Evolutionary conservation across 2,329 filamentous ascomycete species (phyloP).

Genomic region (Alternaria sp.): DNA sequence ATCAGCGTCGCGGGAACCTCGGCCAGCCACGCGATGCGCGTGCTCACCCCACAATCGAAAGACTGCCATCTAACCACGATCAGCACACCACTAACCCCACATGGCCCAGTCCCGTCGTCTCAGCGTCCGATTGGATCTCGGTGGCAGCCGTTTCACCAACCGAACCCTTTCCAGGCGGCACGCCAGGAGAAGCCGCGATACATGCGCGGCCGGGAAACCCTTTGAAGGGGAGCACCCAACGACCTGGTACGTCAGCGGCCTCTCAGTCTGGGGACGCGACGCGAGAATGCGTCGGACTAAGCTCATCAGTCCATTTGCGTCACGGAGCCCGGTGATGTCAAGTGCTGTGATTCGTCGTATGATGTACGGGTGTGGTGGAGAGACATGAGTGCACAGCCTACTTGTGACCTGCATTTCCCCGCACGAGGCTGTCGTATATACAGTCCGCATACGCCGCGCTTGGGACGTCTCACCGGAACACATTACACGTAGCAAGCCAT

Average conservation of each 20-base stretch:
- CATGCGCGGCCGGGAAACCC: slow-evolving; percentile 43
- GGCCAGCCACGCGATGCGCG: slow-evolving; percentile 12
- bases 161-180: slow-evolving; percentile 18
- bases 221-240: slow-evolving; percentile 16
- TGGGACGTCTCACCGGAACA: slow-evolving; percentile 19
- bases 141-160: slow-evolving; percentile 25
- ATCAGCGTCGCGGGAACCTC: slow-evolving; percentile 11
- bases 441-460: slow-evolving; percentile 25
- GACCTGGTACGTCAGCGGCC: slow-evolving; percentile 28
- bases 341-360: slow-evolving; percentile 43
- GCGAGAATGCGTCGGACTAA: slow-evolving; percentile 39
- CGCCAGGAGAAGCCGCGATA: slow-evolving; percentile 18
- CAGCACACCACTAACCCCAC: slow-evolving; percentile 24
- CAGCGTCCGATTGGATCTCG: slow-evolving; percentile 18
- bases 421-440: slow-evolving; percentile 33
- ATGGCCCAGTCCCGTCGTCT: slow-evolving; percentile 12
- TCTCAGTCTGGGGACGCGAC: slow-evolving; percentile 19
- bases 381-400: slow-evolving; percentile 32
- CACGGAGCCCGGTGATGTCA: slow-evolving; percentile 15
- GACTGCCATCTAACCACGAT: slow-evolving; percentile 18
- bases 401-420: slow-evolving; percentile 36
- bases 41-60: slow-evolving; percentile 29
- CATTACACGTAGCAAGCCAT: slow-evolving; percentile 15
- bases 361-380: slow-evolving; percentile 34
- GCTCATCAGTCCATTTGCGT: slow-evolving; percentile 8